Conservation (phyloP, 371 early-diverging fungal species). For the Mortierella sp. region DNA sequence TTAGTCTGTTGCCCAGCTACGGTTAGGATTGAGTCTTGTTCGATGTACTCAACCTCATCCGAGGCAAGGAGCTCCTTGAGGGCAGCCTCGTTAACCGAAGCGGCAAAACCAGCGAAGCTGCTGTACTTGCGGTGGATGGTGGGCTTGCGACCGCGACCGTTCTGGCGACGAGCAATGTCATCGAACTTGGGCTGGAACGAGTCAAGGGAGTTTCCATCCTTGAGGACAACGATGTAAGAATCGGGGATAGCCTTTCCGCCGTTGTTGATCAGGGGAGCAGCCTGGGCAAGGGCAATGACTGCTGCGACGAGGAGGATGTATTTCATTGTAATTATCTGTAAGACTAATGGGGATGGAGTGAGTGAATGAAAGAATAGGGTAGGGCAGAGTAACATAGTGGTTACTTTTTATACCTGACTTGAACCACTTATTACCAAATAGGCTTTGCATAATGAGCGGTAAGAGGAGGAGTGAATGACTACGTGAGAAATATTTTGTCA, state of each 20-base stretch:
- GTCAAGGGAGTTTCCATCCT: conserved; percentile 17
- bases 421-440: too few relatives aligned
- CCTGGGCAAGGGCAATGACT: conserved; percentile 12
- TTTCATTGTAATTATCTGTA: conserved; percentile 19
- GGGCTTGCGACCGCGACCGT: too few relatives aligned
- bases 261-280: conserved; percentile 16
- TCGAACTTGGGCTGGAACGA: conserved; percentile 9
- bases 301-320: conserved; percentile 10
- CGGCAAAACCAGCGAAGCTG: conserved; percentile 6
- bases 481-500: too few relatives aligned
- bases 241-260: conserved; percentile 47
- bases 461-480: too few relatives aligned
- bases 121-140: conserved; percentile 13
- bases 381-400: too few relatives aligned
- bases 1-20: conserved; percentile 24
- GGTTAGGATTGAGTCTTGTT: conserved; percentile 62
- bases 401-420: too few relatives aligned
- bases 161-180: too few relatives aligned
- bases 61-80: too few relatives aligned
- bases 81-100: conserved; percentile 5
- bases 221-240: too few relatives aligned
- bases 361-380: too few relatives aligned
- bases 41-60: conserved; percentile 61
- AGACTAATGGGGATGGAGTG: too few relatives aligned
- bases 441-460: too few relatives aligned